Base-by-base conservation (phyloP, 2,329 filamentous ascomycete species). In the Coleophoma cylindrospora region DNA sequence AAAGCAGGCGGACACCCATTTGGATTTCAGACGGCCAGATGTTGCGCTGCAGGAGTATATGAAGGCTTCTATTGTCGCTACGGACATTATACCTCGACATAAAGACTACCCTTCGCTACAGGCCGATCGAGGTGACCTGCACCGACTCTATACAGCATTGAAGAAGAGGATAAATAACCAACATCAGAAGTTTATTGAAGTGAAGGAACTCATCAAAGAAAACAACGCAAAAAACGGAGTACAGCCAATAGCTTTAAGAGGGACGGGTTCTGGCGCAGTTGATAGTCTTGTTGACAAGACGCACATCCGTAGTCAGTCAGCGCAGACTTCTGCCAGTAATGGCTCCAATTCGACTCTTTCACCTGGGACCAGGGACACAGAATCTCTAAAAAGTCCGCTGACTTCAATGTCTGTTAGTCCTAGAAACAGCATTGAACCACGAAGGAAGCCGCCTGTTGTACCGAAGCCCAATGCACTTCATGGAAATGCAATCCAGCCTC, bases 31-130 rank as follows among this genome's bases (percentile, higher is more conserved):
- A 22, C 75, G 83, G 34, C 81, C 84, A 4, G 90, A 94, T 63
- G 68, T 83, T 36, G 91, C 91, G 3, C 86, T 95, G 49, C 81
- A 87, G 56, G 88, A 95, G 54, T 97, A 92, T 63, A 78, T 97
- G 51, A 81, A 86, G 55, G 89, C 91, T 11, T 91, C 80, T 52
- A 84, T 91, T 50, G 86, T 96, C 49, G 80, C 87, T 13, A 77
- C 91, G 46, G 84, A 92, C 50, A 73, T 84, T 40, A 84, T 97
- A 22, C 87, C 89, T 2, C 76, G 76, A 34, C 90, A 95, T 65
- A 81, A 79, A 50, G 88, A 92, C 54, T 95, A 83, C 66, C 79
- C 81, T 27, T 74, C 78, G 47, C 72, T 91, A 51, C 79, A 81
- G 58, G 69, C 69, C 36, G 80, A 83, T 45, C 70, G 73, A 22